Percentiles rank a stretch among this genome's conserved stretches.
phyloP scores from a whole-genome alignment of 2,329 filamentous ascomycete species.

The Blumeriella jaapii region DNA sequence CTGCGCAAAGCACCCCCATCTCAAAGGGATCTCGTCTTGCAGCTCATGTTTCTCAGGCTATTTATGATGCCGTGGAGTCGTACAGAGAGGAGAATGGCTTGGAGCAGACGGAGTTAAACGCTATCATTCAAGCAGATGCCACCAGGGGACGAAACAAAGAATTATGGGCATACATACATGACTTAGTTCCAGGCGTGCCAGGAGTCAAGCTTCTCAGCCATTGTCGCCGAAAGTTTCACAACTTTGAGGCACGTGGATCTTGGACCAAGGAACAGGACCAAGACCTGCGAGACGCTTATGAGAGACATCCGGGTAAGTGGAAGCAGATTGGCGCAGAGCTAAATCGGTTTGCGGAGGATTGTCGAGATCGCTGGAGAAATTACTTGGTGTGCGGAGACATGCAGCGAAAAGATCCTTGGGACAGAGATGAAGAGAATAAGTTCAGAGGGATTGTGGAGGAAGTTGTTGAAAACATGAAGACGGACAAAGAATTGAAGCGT shows the following conservation, averaged over 20 bases:
- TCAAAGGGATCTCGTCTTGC: conserved; percentile 3
- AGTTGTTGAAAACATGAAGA: conserved; percentile 36
- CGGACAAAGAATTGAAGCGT: conserved; percentile 17
- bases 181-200: conserved; percentile 38
- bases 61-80: conserved; percentile 26
- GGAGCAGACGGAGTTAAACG: conserved; percentile 36
- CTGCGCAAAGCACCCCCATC: background rate
- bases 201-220: conserved; percentile 43
- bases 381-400: conserved; percentile 48
- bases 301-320: conserved; percentile 43
- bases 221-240: conserved; percentile 53
- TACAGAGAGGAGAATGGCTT: conserved; percentile 35
- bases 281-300: conserved; percentile 36
- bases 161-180: conserved; percentile 40
- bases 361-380: conserved; percentile 60
- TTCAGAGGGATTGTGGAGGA: conserved; percentile 37
- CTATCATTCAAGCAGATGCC: conserved; percentile 29
- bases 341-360: conserved; percentile 52
- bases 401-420: conserved; percentile 44
- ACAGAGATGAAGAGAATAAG: conserved; percentile 41
- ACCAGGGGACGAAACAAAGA: conserved; percentile 26
- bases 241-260: conserved; percentile 45
- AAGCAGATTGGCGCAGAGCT: conserved; percentile 47
- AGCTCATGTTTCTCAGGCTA: conserved; percentile 3
- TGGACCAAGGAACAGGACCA: conserved; percentile 51